phyloP scores from a whole-genome alignment of 1,284 basidiomycete species.

The Puccinia brachypodii region DNA sequence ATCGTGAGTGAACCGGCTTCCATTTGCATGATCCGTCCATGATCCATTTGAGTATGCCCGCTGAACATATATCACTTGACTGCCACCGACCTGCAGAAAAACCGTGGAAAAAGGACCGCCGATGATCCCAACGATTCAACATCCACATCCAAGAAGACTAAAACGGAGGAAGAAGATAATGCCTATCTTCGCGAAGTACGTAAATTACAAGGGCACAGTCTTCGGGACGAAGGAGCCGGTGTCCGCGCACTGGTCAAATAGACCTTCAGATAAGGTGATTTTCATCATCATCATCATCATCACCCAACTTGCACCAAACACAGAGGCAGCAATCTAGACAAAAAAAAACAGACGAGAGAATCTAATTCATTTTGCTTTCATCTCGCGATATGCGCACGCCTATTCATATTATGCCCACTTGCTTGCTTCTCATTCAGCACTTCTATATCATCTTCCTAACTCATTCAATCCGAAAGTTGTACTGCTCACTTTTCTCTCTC shows the following conservation, averaged over 20 bases:
- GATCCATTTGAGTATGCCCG: background rate
- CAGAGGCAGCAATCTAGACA: no score
- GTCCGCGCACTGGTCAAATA: constrained; percentile 43
- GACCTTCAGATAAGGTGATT: constrained; percentile 14
- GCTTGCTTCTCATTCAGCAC: background rate
- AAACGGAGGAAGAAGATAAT: constrained; percentile 45
- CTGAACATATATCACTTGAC: background rate
- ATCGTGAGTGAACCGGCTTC: constrained; percentile 2
- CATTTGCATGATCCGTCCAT: background rate
- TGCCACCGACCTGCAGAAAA: constrained; percentile 19
- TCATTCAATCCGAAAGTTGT: background rate
- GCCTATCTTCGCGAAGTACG: constrained; percentile 44
- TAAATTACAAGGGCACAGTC: constrained; percentile 46
- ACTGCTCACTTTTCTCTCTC: constrained; percentile 15
- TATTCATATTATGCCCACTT: background rate
- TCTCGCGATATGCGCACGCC: no score
- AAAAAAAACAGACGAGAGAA: no score
- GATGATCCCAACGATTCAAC: constrained; percentile 18
- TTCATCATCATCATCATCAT: background rate
- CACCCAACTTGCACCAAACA: no score
- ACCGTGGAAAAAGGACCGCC: constrained; percentile 37
- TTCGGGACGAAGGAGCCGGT: constrained; percentile 42
- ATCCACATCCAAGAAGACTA: constrained; percentile 27
- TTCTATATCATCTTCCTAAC: constrained; percentile 4
- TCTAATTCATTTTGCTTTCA: no score